Percentiles rank a stretch among this genome's conserved stretches.
Evolutionary conservation across 805 yeast genomes (phyloP).

Genomic region (Metschnikowia kunwiensis): DNA sequence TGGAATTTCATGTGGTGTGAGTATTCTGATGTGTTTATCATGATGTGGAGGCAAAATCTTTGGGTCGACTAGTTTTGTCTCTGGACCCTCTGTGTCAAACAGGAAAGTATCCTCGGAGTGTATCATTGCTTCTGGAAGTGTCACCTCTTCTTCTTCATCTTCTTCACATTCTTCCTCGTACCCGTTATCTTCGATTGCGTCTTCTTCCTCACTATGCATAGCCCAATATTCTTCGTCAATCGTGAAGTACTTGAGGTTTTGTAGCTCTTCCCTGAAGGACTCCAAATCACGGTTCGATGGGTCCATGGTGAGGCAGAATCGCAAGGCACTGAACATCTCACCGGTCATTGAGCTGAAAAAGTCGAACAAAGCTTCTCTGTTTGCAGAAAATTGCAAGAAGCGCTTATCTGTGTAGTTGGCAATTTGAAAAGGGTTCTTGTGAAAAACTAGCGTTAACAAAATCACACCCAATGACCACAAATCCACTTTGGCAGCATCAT

Average conservation of each 20-base stretch:
- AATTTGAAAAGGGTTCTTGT: slow-evolving; percentile 78
- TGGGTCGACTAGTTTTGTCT: neutral
- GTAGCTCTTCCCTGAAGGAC: slow-evolving; percentile 58
- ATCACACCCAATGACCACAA: slow-evolving; percentile 89
- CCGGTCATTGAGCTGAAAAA: slow-evolving; percentile 85
- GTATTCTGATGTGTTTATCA: slow-evolving; percentile 1
- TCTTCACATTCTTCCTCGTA: slow-evolving; percentile 26
- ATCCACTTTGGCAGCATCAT: slow-evolving; percentile 80
- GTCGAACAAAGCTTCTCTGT: slow-evolving; percentile 87
- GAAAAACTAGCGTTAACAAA: slow-evolving; percentile 79
- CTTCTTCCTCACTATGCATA: slow-evolving; percentile 47
- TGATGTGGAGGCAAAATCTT: neutral
- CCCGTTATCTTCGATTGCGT: slow-evolving; percentile 31
- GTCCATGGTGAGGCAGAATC: slow-evolving; percentile 76
- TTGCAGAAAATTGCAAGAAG: slow-evolving; percentile 79
- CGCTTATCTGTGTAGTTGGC: slow-evolving; percentile 80
- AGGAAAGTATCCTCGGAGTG: slow-evolving; percentile 6
- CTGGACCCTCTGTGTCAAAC: neutral
- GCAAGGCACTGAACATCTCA: slow-evolving; percentile 80
- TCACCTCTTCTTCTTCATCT: slow-evolving; percentile 7
- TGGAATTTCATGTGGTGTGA: slow-evolving; percentile 1
- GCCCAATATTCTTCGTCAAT: slow-evolving; percentile 64
- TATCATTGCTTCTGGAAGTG: slow-evolving; percentile 1
- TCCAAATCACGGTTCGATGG: slow-evolving; percentile 76
- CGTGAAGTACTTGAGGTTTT: slow-evolving; percentile 64